Base-by-base conservation (phyloP, 352 stramenopile species). In the Phytophthora kernoviae region DNA sequence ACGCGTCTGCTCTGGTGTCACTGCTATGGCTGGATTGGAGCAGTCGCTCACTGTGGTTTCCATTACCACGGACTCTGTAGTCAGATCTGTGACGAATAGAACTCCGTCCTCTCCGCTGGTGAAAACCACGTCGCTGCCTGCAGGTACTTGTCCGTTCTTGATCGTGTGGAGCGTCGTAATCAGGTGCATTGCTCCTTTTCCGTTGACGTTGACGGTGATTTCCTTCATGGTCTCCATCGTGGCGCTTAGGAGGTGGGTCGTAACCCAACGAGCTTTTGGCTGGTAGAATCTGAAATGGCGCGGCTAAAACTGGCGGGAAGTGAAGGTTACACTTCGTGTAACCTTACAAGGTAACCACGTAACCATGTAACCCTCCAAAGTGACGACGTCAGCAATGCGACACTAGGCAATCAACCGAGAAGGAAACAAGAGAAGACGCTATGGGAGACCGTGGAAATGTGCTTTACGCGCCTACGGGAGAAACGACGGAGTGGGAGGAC, bases 401-500 rank as follows among this genome's bases (percentile, higher is more conserved):
- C 36, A 41, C 36, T 41, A 41, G 36, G 36, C n/a, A 41, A 41
- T 41, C 12, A 2, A 8, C 3, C 12, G 9, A 15, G 12, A 3
- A 41, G 9, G 36, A 41, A 8, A 15, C n/a, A n/a, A 4, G 34
- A 24, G 21, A 43, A 26, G 48, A 41, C 8, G 57, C 12, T 2
- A 89, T 84, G 77, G 75, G 75, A 32, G 84, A 94, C 63, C 85
- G 85, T 37, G 87, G 87, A 37, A 88, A 84, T 65, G 90, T 92
- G 68, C 85, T 73, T 60, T 96, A 96, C 75, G 87, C 74, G 70
- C 84, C 84, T 17, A 96, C 87, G 62, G 87, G 87, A 60, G 87
- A 96, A 75, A 96, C 87, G 54, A 96, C 87, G 26, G 85, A 96
- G 71, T 96, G 87, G 87, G 87, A 96, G 68, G 87, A 96, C 51